Base-by-base conservation (phyloP, 306 rosid genomes). In the Quercus suber region DNA sequence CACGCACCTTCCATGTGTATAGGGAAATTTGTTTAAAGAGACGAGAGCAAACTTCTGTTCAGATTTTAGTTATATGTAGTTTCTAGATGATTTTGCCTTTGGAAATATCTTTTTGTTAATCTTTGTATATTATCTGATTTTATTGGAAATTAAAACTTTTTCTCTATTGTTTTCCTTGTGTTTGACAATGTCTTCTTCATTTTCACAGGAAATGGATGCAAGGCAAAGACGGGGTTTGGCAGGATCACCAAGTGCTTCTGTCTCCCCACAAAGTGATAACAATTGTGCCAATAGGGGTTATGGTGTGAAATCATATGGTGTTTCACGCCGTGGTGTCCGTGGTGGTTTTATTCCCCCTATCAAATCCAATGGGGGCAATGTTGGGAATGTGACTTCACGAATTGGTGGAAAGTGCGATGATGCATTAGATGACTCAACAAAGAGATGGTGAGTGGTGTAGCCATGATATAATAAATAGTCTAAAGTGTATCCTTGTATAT, bases 321-420 rank as follows among this genome's bases (percentile, higher is more conserved):
- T 84, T 88, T 82, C 94, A 59, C 97, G 94, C 56, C 93, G 96
- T 55, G 92, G 95, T 31, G 59, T 83, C 81, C 97, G 92, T 53
- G 94, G 98, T 79, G 88, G 87, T 90, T 95, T 93, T 89, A 89
- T 95, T 52, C 99, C 99, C 65, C 99, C 99, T 17, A 81, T 95
- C 70, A 93, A 83, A 87, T 90, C 93, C 68, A 93, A 79, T 73
- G 96, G 95, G 75, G 84, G 84, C 25, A 80, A 75, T 76, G 76
- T 78, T 51, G 98, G 93, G 80, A 90, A 90, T 87, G 30, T 74
- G 75, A 87, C 90, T 61, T 84, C 98, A 68, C 87, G 88, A 73
- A 75, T 56, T 17, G 82, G 84, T 77, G 98, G 96, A 84, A 95
- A 88, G 87, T 57, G 80, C 19, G 98, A 88, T 75, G 98, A 95